Conservation (phyloP, 176 grass and related monocot species). For the Rhynchospora breviuscula region DNA sequence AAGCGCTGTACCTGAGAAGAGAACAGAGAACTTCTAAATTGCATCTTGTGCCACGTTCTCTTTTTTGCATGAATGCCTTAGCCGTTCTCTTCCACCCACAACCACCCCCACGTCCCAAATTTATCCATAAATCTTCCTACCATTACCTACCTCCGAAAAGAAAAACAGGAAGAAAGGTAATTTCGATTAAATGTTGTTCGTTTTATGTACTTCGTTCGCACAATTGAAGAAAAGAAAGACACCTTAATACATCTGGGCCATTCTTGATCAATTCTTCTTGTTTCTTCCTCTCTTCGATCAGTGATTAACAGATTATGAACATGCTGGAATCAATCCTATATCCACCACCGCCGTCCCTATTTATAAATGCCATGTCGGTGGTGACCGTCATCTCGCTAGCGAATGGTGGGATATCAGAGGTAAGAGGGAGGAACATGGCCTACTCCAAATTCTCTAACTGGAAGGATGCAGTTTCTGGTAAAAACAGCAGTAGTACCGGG, state of each 20-base stretch:
- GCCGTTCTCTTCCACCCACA: background rate
- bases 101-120: background rate
- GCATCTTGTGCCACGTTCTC: background rate
- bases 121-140: background rate
- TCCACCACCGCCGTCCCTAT: conserved; percentile 36
- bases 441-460: conserved; percentile 77
- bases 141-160: background rate
- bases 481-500: background rate
- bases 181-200: background rate
- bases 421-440: conserved; percentile 36
- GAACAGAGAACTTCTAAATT: too few relatives aligned
- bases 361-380: conserved; percentile 40
- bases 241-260: background rate
- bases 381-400: conserved; percentile 28
- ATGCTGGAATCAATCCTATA: conserved; percentile 39
- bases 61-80: too few relatives aligned
- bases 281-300: background rate
- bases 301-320: background rate
- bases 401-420: conserved; percentile 36
- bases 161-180: background rate
- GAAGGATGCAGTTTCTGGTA: background rate
- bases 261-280: background rate
- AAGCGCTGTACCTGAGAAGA: too few relatives aligned
- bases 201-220: background rate
- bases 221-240: background rate